A percentile compares a stretch with the other conserved stretches of the same genome.
phyloP scores from a whole-genome alignment of 208 protist genomes.

The Sergeia podlipaevii region DNA sequence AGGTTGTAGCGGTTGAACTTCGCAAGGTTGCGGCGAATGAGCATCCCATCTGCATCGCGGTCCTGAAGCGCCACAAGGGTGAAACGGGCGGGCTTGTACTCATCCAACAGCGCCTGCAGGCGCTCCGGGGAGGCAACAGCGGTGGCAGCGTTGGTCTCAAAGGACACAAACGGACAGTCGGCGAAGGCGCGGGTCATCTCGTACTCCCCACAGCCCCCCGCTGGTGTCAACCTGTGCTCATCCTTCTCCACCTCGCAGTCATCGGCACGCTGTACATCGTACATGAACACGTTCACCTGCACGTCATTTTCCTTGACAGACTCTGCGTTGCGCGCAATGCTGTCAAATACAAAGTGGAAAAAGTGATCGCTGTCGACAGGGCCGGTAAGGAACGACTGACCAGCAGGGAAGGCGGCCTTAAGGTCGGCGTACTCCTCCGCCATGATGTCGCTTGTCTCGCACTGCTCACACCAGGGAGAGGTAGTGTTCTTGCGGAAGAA shows the following conservation, averaged over 20 bases:
- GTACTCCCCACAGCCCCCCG: constrained; percentile 34
- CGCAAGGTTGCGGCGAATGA: constrained; percentile 28
- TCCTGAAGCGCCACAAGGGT: constrained; percentile 71
- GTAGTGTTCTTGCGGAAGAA: constrained; percentile 79
- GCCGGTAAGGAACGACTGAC: constrained; percentile 75
- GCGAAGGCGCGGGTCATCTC: constrained; percentile 61
- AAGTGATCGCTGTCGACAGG: constrained; percentile 85
- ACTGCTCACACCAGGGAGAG: constrained; percentile 53
- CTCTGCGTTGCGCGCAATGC: constrained; percentile 25
- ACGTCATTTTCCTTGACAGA: constrained; percentile 42
- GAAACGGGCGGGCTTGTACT: constrained; percentile 53
- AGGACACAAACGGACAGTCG: constrained; percentile 39
- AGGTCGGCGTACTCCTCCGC: constrained; percentile 85
- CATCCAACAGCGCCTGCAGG: constrained; percentile 39
- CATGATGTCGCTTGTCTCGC: constrained; percentile 79
- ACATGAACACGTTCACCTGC: constrained; percentile 80
- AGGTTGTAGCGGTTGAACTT: constrained; percentile 48
- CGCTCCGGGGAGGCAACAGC: constrained; percentile 23
- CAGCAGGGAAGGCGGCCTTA: constrained; percentile 68
- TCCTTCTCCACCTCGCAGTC: constrained; percentile 6
- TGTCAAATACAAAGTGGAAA: constrained; percentile 87
- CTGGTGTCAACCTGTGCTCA: constrained; percentile 21
- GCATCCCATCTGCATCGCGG: constrained; percentile 18
- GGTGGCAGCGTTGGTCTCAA: constrained; percentile 65
- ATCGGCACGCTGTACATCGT: constrained; percentile 35